A percentile compares a stretch with the other conserved stretches of the same genome.
Conservation (phyloP, 495 filamentous ascomycete species). For the Jackrogersella multiformis region DNA sequence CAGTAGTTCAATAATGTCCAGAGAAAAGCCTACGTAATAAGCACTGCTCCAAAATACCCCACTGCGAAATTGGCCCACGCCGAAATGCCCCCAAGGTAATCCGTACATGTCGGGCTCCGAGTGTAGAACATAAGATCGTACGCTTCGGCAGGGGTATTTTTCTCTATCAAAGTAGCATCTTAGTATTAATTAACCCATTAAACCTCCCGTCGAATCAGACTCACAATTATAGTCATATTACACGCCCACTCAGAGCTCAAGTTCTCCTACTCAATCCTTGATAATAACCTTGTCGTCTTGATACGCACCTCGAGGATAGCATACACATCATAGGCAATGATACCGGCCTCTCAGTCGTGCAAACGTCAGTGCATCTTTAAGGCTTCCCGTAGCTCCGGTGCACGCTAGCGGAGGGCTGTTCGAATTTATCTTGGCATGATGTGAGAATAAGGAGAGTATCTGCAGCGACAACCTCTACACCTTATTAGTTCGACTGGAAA, state of each 20-base stretch:
- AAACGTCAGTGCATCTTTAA: not conserved
- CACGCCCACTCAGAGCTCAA: too few relatives aligned
- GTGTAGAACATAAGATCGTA: slow-evolving; percentile 2
- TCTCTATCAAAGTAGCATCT: not conserved
- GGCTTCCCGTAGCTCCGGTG: not conserved
- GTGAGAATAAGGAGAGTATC: not conserved
- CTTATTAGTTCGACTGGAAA: not conserved
- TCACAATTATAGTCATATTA: not conserved
- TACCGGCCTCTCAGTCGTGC: not conserved
- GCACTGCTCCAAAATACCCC: not conserved
- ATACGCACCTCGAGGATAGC: not conserved
- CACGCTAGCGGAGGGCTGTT: not conserved
- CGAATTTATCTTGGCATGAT: not conserved
- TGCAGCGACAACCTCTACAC: not conserved
- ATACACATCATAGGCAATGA: not conserved
- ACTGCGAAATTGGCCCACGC: not conserved
- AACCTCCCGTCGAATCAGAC: not conserved
- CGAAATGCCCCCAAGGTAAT: not conserved
- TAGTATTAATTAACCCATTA: not conserved
- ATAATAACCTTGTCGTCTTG: too few relatives aligned
- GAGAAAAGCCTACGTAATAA: not conserved
- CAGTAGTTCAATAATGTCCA: not conserved
- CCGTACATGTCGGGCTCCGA: not conserved
- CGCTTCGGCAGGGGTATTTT: too few relatives aligned
- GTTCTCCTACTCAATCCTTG: too few relatives aligned